Percentiles rank a stretch among this genome's conserved stretches.
These are phyloP conservation scores for Terana coerulea DNA, from an alignment of 768 basidiomycete genomes.

Conservation along the genomic window DNA sequence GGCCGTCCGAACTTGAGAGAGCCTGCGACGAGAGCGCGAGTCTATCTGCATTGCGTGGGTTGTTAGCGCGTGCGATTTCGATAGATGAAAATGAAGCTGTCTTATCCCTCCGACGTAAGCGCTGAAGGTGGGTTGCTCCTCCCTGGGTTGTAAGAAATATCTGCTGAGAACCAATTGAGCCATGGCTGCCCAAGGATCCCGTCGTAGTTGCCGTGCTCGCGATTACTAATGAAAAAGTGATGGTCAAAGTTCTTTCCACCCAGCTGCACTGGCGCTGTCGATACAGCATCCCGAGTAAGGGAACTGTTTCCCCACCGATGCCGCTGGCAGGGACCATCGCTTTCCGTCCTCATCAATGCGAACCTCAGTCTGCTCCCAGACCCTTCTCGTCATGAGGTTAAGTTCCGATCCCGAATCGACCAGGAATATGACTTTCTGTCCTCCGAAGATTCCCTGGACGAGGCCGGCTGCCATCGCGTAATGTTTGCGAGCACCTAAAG, in stretches of 20 bases:
- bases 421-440: slow-evolving; percentile 15
- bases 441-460: slow-evolving; percentile 11
- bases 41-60: slow-evolving; percentile 5
- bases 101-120: not conserved
- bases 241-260: slow-evolving; percentile 22
- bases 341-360: slow-evolving; percentile 21
- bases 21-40: not conserved
- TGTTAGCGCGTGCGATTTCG: not conserved
- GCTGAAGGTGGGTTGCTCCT: not conserved
- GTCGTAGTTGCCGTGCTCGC: slow-evolving; percentile 14
- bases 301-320: slow-evolving; percentile 17
- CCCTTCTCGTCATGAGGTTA: slow-evolving; percentile 14
- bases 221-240: slow-evolving; percentile 22
- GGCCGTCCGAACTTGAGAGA: not conserved
- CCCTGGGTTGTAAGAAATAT: slow-evolving; percentile 9
- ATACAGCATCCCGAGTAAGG: slow-evolving; percentile 16
- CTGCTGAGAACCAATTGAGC: slow-evolving; percentile 6
- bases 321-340: slow-evolving; percentile 26
- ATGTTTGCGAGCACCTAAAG: not conserved
- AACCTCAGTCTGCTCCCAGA: slow-evolving; percentile 6
- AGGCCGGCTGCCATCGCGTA: not conserved
- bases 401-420: slow-evolving; percentile 25
- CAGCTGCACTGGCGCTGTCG: slow-evolving; percentile 17
- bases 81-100: not conserved
- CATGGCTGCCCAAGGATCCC: slow-evolving; percentile 20